Conservation (phyloP, 805 yeast genomes). For the Metschnikowia henanensis region DNA sequence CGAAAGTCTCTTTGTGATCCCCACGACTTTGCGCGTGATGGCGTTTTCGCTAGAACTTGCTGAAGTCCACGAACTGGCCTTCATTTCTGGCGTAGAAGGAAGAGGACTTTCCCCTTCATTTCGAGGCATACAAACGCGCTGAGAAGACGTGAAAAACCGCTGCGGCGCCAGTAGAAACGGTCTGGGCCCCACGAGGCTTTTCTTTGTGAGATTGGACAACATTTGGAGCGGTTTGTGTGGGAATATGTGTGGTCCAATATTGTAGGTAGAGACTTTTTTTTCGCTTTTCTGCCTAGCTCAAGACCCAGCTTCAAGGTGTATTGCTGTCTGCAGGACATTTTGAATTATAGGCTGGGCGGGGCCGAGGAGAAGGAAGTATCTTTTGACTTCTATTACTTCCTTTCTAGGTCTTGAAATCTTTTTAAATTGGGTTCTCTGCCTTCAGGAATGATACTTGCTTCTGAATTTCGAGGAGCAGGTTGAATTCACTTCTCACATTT, state of each 20-base stretch:
- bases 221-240: not conserved
- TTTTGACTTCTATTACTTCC: not conserved
- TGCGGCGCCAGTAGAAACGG: not conserved
- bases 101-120: conserved; percentile 1
- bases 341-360: no score
- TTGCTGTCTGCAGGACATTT: not conserved
- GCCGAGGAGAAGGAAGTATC: no score
- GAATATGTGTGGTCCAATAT: not conserved
- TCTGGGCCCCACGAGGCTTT: not conserved
- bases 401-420: not conserved
- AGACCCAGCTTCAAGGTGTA: not conserved
- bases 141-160: conserved; percentile 7
- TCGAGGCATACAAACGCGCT: not conserved
- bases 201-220: conserved; percentile 2
- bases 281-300: not conserved
- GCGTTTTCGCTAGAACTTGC: conserved; percentile 19
- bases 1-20: conserved; percentile 33
- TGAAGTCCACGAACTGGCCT: conserved; percentile 29
- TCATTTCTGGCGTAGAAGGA: conserved; percentile 36
- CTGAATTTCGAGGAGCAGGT: no score
- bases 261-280: no score
- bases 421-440: no score
- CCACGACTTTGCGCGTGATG: conserved; percentile 34
- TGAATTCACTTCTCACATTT: no score
- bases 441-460: no score